These are phyloP conservation scores for Scheffersomyces lignicola DNA, from an alignment of 1,139 yeast genomes.

Conservation along the genomic window DNA sequence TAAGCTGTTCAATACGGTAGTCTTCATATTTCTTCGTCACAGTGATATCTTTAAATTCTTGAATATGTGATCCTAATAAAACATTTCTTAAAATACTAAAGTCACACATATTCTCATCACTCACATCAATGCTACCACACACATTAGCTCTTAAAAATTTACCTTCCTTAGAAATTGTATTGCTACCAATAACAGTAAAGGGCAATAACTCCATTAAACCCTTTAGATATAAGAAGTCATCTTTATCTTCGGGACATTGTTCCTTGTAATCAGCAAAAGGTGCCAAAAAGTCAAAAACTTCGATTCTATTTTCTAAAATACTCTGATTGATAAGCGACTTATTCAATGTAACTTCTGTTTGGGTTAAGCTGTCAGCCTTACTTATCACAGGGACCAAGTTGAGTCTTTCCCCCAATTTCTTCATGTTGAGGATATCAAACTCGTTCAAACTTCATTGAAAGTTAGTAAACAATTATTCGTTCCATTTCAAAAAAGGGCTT, in stretches of 20 bases:
- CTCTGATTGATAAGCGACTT: constrained; percentile 46
- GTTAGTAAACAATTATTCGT: constrained; percentile 12
- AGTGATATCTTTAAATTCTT: constrained; percentile 66
- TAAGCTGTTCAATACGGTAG: constrained; percentile 42
- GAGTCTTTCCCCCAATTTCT: constrained; percentile 46
- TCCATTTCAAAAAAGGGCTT: constrained; percentile 8
- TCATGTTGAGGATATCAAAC: constrained; percentile 51
- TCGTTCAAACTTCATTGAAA: constrained; percentile 24
- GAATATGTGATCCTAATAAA: constrained; percentile 63
- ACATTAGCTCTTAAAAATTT: constrained; percentile 13
- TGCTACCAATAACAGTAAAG: constrained; percentile 21
- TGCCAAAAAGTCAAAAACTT: constrained; percentile 47
- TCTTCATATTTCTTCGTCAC: constrained; percentile 60
- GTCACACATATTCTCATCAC: constrained; percentile 55
- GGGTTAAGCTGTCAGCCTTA: constrained; percentile 58
- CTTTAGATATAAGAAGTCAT: constrained; percentile 13
- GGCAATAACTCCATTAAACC: constrained; percentile 19
- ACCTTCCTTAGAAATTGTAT: constrained; percentile 8
- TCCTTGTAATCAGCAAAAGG: constrained; percentile 7
- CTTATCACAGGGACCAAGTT: constrained; percentile 60
- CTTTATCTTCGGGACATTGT: constrained; percentile 10
- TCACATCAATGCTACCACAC: constrained; percentile 30
- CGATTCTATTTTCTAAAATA: constrained; percentile 43
- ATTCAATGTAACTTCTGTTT: constrained; percentile 42
- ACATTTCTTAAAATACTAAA: constrained; percentile 58